These are phyloP conservation scores for Aspergillus egyptiacus DNA, from an alignment of 495 filamentous ascomycete genomes.

Conservation along the genomic window DNA sequence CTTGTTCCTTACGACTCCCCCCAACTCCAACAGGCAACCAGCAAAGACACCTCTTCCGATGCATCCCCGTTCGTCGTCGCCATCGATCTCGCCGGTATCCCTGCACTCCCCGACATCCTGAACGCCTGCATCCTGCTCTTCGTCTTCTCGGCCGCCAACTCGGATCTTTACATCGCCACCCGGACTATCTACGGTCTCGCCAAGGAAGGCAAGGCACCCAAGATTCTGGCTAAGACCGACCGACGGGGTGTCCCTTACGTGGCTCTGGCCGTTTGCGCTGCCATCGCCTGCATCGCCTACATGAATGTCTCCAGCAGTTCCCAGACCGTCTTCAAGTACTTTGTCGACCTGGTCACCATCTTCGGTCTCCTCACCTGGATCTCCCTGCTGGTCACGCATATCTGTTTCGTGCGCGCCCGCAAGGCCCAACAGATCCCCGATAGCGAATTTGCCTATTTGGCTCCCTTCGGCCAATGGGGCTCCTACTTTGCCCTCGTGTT, in stretches of 20 bases:
- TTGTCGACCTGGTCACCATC: slow-evolving; percentile 77
- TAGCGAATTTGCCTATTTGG: slow-evolving; percentile 60
- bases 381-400: slow-evolving; percentile 75
- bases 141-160: slow-evolving; percentile 75
- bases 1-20: slow-evolving; percentile 50
- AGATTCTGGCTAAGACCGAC: slow-evolving; percentile 64
- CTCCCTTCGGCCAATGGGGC: slow-evolving; percentile 62
- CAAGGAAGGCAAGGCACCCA: slow-evolving; percentile 67
- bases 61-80: slow-evolving; percentile 62
- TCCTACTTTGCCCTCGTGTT: slow-evolving; percentile 63
- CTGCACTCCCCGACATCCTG: slow-evolving; percentile 48
- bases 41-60: slow-evolving; percentile 36
- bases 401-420: slow-evolving; percentile 70
- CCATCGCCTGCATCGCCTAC: slow-evolving; percentile 65
- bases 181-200: slow-evolving; percentile 77
- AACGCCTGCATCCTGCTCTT: slow-evolving; percentile 71
- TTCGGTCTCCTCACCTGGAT: slow-evolving; percentile 81
- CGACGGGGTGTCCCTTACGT: slow-evolving; percentile 68
- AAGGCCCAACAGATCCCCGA: slow-evolving; percentile 65
- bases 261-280: slow-evolving; percentile 55
- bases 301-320: slow-evolving; percentile 69
- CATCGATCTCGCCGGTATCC: slow-evolving; percentile 49
- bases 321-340: slow-evolving; percentile 70
- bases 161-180: slow-evolving; percentile 67
- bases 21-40: slow-evolving; percentile 50